Evolutionary conservation across 129 eudicot genomes (phyloP).

Genomic region (Centella asiatica): DNA sequence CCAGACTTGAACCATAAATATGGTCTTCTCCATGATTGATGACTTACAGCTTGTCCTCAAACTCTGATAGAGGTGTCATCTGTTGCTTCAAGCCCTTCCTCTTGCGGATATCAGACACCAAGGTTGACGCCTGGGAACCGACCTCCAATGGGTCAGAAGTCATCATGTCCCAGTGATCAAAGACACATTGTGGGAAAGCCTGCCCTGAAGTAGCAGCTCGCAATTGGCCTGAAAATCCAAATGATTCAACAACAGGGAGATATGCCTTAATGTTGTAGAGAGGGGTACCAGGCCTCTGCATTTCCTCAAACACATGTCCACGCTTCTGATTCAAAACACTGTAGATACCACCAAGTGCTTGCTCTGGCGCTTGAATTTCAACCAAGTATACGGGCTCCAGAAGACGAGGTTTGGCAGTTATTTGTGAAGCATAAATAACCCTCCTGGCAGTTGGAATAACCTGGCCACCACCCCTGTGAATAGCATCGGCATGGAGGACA

Average conservation of each 20-base stretch:
- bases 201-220: constrained; percentile 84
- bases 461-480: constrained; percentile 92
- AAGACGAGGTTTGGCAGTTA: constrained; percentile 72
- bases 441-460: constrained; percentile 84
- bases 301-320: constrained; percentile 77
- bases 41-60: constrained; percentile 62
- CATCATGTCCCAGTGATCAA: constrained; percentile 92
- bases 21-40: neutral
- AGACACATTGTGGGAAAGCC: constrained; percentile 85
- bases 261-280: constrained; percentile 81
- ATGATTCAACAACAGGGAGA: constrained; percentile 65
- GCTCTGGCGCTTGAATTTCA: constrained; percentile 76
- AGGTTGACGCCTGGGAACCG: constrained; percentile 35
- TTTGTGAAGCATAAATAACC: constrained; percentile 68
- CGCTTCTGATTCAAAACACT: constrained; percentile 77
- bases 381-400: constrained; percentile 71
- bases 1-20: neutral
- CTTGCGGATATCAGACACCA: constrained; percentile 52
- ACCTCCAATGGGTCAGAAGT: constrained; percentile 56
- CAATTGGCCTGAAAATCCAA: constrained; percentile 66
- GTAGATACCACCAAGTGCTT: constrained; percentile 85
- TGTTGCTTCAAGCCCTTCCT: constrained; percentile 78
- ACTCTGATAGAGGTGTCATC: constrained; percentile 77
- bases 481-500: constrained; percentile 82
- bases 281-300: constrained; percentile 89